These are phyloP conservation scores for Pseudogymnoascus verrucosus DNA, from an alignment of 2,329 filamentous ascomycete species.

Conservation along the genomic window DNA sequence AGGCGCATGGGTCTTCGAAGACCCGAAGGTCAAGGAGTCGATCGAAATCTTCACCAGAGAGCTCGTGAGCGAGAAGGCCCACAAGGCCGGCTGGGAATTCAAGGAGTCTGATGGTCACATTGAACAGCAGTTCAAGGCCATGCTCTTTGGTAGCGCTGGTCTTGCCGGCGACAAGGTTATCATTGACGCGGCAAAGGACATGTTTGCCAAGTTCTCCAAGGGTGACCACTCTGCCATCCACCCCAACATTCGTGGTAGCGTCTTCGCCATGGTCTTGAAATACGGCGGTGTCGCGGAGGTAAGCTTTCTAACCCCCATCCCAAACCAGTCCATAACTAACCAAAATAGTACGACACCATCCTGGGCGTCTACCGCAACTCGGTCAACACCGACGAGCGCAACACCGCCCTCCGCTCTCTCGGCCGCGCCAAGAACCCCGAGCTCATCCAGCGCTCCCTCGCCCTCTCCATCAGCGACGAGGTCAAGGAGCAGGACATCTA, in stretches of 20 bases:
- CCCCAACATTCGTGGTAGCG: conserved; percentile 80
- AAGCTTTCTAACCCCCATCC: conserved; percentile 22
- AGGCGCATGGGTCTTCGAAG: conserved; percentile 82
- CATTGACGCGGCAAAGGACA: conserved; percentile 73
- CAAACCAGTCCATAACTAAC: not conserved
- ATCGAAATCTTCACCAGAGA: conserved; percentile 77
- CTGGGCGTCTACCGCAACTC: conserved; percentile 68
- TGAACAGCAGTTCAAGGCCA: conserved; percentile 86
- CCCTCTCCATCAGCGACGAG: conserved; percentile 65
- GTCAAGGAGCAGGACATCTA: conserved; percentile 95
- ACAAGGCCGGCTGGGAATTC: conserved; percentile 84
- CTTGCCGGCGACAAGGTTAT: conserved; percentile 71
- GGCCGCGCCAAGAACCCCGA: conserved; percentile 70
- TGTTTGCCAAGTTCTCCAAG: conserved; percentile 76
- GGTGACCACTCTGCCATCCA: conserved; percentile 79
- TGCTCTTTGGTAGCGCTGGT: conserved; percentile 81
- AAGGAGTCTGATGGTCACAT: conserved; percentile 79
- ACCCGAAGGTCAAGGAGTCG: conserved; percentile 61
- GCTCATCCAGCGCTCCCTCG: conserved; percentile 74
- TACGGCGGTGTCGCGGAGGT: conserved; percentile 79
- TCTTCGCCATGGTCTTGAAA: conserved; percentile 77
- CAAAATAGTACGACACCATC: conserved; percentile 60
- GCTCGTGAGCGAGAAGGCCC: conserved; percentile 69
- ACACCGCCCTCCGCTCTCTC: conserved; percentile 76
- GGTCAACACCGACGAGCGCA: conserved; percentile 77